Evolutionary conservation across 768 basidiomycete species (phyloP), one percentile per base, ranked within the genome.

Genomic region (Tulasnella sp.): DNA sequence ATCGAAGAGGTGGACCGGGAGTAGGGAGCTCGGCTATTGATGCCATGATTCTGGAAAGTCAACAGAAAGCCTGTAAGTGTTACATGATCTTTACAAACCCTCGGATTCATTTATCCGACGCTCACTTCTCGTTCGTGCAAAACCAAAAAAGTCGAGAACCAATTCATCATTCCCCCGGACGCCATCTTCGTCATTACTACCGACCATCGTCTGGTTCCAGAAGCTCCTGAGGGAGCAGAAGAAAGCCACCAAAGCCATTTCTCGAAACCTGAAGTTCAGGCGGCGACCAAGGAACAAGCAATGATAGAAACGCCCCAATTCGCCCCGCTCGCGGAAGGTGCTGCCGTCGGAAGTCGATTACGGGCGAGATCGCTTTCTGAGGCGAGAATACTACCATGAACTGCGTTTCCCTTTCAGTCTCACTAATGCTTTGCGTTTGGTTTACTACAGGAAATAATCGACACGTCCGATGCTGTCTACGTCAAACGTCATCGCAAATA

Each of bases 401-500:
- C 72, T 67, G 57, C 69, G 1, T 29, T 70, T 4, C 4, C 48
- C 4, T 15, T 61, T 70, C 16, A 26, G n/a, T 20, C 40, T 32
- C n/a, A 35, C 13, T n/a, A 37, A 26, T 40, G 16, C 2, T 20
- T 40, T n/a, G 26, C 26, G 44, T 16, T 42, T 39, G 70, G 13
- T 75, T n/a, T 57, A 23, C 16, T 61, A 6, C 86, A 91, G 88
- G 87, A 85, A 73, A 84, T 85, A 26, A 85, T 87, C 79, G 92
- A 94, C 83, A 93, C 91, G 4, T 92, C 92, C 11, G 95, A 97
- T 84, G 88, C 89, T 32, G 88, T 88, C 9, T 97, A 95, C 82
- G 89, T 92, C 83, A 91, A 90, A 80, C 89, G 93, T 67, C 95
- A 97, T 84, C 88, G 90, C 74, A 94, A 93, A 82, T 95, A 93